Conservation (phyloP, 2,329 filamentous ascomycete genomes). For the Fusarium sarcochroum region DNA sequence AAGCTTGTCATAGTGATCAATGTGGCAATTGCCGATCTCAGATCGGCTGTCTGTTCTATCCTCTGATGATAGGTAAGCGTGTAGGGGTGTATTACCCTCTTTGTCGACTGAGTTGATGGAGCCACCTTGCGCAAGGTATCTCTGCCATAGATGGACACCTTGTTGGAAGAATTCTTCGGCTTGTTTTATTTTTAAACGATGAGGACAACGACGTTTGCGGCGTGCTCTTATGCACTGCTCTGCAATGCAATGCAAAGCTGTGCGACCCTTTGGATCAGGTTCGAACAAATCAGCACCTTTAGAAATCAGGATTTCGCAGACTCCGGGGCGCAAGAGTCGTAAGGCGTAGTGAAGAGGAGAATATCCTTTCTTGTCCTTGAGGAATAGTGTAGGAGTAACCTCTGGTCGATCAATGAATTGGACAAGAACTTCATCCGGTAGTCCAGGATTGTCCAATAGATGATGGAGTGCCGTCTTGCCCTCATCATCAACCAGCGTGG, state of each 20-base stretch:
- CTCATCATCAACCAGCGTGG: constrained; percentile 20
- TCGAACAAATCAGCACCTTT: constrained; percentile 33
- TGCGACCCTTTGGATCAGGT: constrained; percentile 25
- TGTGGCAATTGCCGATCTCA: constrained; percentile 13
- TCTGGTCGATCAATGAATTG: constrained; percentile 35
- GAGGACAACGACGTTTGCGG: neutral
- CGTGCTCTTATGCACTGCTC: constrained; percentile 13
- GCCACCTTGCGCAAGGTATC: constrained; percentile 10
- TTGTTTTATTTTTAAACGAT: neutral
- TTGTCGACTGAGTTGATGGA: constrained; percentile 33
- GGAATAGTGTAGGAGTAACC: constrained; percentile 16
- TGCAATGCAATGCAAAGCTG: constrained; percentile 38
- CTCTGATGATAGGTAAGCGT: constrained; percentile 15
- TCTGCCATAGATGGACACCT: constrained; percentile 29
- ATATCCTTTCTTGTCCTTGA: constrained; percentile 22
- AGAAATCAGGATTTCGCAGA: constrained; percentile 33
- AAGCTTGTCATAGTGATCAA: constrained; percentile 24
- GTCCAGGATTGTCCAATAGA: constrained; percentile 29
- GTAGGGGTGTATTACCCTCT: constrained; percentile 34
- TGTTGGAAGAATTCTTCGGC: constrained; percentile 11
- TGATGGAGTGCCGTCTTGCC: constrained; percentile 43
- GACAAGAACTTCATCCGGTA: constrained; percentile 18
- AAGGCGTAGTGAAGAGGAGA: constrained; percentile 36
- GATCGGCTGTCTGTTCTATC: rapidly evolving
- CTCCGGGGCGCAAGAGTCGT: constrained; percentile 15